A percentile compares a stretch with the other conserved stretches of the same genome.
Evolutionary conservation across 1,139 yeast genomes (phyloP).

Genomic region (Wickerhamomyces sp.): DNA sequence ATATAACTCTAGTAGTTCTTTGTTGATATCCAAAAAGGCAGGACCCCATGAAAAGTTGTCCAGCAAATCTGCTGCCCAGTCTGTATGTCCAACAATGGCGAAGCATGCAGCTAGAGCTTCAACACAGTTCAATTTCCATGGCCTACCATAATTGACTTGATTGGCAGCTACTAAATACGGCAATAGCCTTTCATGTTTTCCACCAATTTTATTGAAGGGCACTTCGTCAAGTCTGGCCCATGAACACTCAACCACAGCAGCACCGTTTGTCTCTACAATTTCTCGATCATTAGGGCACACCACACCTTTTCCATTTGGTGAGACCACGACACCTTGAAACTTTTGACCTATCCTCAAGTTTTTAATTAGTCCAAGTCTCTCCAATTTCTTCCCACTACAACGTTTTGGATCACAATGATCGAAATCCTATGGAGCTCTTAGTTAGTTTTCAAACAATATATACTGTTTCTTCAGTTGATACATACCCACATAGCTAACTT

Average conservation of each 20-base stretch:
- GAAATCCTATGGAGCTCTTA: constrained; percentile 45
- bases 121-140: constrained; percentile 94
- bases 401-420: constrained; percentile 98
- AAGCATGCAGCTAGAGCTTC: constrained; percentile 97
- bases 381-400: constrained; percentile 93
- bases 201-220: constrained; percentile 92
- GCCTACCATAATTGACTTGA: constrained; percentile 94
- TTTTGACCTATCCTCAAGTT: constrained; percentile 85
- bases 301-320: constrained; percentile 88
- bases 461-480: too few relatives aligned
- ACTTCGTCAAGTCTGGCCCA: constrained; percentile 97
- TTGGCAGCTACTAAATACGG: constrained; percentile 96
- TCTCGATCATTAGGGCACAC: constrained; percentile 87
- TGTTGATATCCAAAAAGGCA: constrained; percentile 76
- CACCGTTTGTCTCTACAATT: constrained; percentile 76
- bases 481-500: constrained; percentile 77
- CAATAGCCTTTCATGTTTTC: constrained; percentile 76
- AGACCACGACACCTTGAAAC: constrained; percentile 83
- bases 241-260: constrained; percentile 96
- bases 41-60: constrained; percentile 91
- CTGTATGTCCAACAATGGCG: constrained; percentile 87
- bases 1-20: constrained; percentile 70
- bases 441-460: not conserved
- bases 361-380: constrained; percentile 78
- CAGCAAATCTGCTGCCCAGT: constrained; percentile 79